Conservation (phyloP, 129 eudicot genomes). For the Chrysanthemum seticuspe region DNA sequence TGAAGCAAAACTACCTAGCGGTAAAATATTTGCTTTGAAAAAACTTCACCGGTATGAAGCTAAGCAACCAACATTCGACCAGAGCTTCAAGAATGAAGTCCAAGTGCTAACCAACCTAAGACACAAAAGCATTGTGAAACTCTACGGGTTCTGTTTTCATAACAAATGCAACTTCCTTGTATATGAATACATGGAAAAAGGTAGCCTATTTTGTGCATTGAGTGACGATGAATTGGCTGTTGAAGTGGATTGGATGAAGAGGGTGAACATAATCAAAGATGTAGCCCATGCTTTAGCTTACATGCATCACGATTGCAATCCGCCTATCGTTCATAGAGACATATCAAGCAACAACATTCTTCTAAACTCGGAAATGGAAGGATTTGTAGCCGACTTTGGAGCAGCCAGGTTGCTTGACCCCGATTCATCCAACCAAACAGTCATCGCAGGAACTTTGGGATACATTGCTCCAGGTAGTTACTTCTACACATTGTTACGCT, state of each 20-base stretch:
- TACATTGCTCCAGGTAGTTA: too few relatives aligned
- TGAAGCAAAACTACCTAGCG: too few relatives aligned
- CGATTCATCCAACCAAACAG: too few relatives aligned
- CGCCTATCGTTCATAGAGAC: constrained; percentile 40
- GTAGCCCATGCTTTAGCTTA: constrained; percentile 39
- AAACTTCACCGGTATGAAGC: not conserved
- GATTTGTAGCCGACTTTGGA: too few relatives aligned
- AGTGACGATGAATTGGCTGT: constrained; percentile 20
- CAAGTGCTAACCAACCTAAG: constrained; percentile 26
- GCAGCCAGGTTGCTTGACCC: too few relatives aligned
- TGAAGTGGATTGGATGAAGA: constrained; percentile 34
- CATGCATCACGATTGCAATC: constrained; percentile 42
- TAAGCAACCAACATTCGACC: constrained; percentile 25
- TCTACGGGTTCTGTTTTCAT: constrained; percentile 38
- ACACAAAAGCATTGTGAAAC: constrained; percentile 31
- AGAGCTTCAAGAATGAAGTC: constrained; percentile 35
- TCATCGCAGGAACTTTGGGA: too few relatives aligned
- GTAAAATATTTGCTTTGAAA: too few relatives aligned
- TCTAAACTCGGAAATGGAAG: constrained; percentile 9
- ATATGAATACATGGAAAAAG: constrained; percentile 40
- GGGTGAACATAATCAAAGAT: constrained; percentile 38
- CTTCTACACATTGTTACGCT: too few relatives aligned
- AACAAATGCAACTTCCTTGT: constrained; percentile 33
- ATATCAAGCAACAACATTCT: constrained; percentile 45
- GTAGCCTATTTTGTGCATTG: constrained; percentile 38